Percentiles rank a stretch among this genome's conserved stretches.
Conservation (phyloP, 495 filamentous ascomycete genomes). For the Annulohypoxylon maeteangense region DNA sequence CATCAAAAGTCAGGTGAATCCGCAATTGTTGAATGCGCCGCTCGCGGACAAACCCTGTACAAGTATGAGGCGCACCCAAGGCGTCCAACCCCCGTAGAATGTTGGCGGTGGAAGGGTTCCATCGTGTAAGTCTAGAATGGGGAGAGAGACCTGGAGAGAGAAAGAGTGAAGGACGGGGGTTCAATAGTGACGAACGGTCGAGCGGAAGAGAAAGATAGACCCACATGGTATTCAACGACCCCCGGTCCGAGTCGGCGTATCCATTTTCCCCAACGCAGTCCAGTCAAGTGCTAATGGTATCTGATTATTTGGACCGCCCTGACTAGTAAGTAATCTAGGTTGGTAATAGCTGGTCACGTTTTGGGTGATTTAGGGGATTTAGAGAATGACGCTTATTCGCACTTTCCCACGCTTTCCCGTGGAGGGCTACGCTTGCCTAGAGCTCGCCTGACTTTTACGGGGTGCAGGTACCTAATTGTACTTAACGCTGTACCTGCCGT, state of each 20-base stretch:
- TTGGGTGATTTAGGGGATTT: constrained; percentile 13
- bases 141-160: neutral
- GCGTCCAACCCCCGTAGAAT: constrained; percentile 16
- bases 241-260: constrained; percentile 41
- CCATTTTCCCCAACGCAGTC: constrained; percentile 18
- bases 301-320: constrained; percentile 26
- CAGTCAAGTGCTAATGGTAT: constrained; percentile 29
- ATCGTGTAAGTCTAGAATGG: constrained; percentile 32
- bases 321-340: constrained; percentile 11
- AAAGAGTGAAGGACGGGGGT: neutral
- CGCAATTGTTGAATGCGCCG: neutral
- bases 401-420: neutral
- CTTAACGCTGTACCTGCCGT: constrained; percentile 23
- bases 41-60: neutral
- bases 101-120: constrained; percentile 17
- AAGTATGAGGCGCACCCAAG: constrained; percentile 10
- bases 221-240: constrained; percentile 33
- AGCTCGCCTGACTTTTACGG: neutral
- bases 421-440: neutral
- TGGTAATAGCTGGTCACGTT: constrained; percentile 31
- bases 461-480: constrained; percentile 27
- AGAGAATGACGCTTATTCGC: neutral
- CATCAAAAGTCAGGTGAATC: constrained; percentile 39
- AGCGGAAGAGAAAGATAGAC: constrained; percentile 43
- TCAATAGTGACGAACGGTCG: constrained; percentile 41